phyloP scores from a whole-genome alignment of 169 alveolate genomes.

The Eimeria acervulina region DNA sequence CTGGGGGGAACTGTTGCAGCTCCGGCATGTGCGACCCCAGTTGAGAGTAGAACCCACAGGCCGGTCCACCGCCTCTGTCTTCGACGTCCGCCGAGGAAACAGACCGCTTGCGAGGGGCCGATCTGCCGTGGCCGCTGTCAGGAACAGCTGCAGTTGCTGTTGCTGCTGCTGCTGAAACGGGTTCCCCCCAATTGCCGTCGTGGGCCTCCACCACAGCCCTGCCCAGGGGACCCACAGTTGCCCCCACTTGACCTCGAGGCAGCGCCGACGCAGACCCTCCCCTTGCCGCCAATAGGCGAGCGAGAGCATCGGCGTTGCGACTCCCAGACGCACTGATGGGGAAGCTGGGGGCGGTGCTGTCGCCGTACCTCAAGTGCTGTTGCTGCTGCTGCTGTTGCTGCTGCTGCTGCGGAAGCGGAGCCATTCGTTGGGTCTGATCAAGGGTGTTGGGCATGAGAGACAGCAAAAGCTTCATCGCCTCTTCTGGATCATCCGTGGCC shows the following conservation, averaged over 20 bases:
- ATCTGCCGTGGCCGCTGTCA: constrained; percentile 46
- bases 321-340: constrained; percentile 11
- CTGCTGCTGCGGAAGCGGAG: constrained; percentile 57
- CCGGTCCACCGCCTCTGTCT: constrained; percentile 8
- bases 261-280: constrained; percentile 28
- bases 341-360: neutral
- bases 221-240: neutral
- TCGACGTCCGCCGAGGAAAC: constrained; percentile 8
- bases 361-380: constrained; percentile 53
- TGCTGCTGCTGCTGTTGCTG: constrained; percentile 13
- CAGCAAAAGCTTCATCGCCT: constrained; percentile 46
- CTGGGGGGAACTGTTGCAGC: neutral
- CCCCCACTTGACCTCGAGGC: constrained; percentile 44
- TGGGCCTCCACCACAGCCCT: neutral
- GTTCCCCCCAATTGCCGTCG: constrained; percentile 40
- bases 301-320: constrained; percentile 31
- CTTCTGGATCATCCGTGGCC: constrained; percentile 55
- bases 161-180: neutral
- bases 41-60: constrained; percentile 49
- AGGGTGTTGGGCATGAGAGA: constrained; percentile 58
- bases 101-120: constrained; percentile 37
- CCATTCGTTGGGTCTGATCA: constrained; percentile 31
- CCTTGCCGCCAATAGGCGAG: constrained; percentile 52
- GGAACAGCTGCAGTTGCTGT: constrained; percentile 30
- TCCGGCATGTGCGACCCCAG: constrained; percentile 31